phyloP scores from a whole-genome alignment of 768 basidiomycete genomes.

The Leccinum ochraceum region DNA sequence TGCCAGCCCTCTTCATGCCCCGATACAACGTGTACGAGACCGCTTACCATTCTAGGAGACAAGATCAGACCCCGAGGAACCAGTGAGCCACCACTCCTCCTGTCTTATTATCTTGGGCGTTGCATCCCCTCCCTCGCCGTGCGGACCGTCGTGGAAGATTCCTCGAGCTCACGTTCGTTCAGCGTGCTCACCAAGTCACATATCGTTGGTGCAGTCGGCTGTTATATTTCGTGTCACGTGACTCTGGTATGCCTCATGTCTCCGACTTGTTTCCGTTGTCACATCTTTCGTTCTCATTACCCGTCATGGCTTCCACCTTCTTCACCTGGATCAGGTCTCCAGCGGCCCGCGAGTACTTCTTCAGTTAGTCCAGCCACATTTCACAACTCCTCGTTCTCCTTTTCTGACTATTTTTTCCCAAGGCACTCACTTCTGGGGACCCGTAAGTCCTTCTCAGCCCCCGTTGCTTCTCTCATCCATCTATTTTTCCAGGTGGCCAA shows the following conservation, averaged over 20 bases:
- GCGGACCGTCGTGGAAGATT: neutral
- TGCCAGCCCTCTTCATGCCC: conserved; percentile 11
- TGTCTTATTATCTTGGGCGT: neutral
- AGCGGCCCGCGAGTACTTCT: conserved; percentile 90
- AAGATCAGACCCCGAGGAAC: neutral
- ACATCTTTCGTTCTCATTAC: neutral
- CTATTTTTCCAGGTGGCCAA: conserved; percentile 76
- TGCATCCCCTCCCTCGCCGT: neutral
- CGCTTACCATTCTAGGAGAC: conserved; percentile 37
- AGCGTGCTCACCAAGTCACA: neutral
- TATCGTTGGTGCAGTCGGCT: neutral
- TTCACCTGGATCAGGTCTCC: conserved; percentile 89
- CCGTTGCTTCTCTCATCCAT: conserved; percentile 6
- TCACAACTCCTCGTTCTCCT: conserved; percentile 3
- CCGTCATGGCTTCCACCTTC: conserved; percentile 79
- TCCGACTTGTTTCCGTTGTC: neutral
- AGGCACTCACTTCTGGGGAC: conserved; percentile 99
- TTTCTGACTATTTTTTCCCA: conserved; percentile 19
- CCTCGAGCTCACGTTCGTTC: neutral
- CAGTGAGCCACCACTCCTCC: neutral
- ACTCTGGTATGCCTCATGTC: conserved; percentile 1
- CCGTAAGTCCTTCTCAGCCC: conserved; percentile 54
- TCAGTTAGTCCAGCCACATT: conserved; percentile 62
- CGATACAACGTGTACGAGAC: conserved; percentile 27
- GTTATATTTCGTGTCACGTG: conserved; percentile 9